Conservation (phyloP, 257 asterid species). For the Solanum corneliomulleri region DNA sequence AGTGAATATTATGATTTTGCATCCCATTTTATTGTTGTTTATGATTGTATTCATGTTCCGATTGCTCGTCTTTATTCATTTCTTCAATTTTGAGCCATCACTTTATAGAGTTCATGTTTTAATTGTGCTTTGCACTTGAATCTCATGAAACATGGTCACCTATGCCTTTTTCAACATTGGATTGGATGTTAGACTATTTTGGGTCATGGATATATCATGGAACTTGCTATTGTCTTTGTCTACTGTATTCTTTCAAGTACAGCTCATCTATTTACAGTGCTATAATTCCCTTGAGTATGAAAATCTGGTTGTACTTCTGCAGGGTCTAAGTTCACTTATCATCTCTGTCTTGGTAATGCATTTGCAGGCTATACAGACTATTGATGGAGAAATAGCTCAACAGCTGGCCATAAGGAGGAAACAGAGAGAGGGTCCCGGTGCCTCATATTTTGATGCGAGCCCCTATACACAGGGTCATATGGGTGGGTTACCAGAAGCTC, state of each 20-base stretch:
- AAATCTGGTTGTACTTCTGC: background rate
- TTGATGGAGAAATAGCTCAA: conserved; percentile 84
- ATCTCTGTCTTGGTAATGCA: background rate
- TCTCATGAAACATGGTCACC: background rate
- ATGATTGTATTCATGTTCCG: background rate
- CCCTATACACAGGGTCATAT: conserved; percentile 66
- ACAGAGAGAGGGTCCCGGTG: conserved; percentile 73
- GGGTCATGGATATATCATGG: background rate
- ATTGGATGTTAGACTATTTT: background rate
- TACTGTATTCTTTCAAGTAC: background rate
- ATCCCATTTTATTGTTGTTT: background rate
- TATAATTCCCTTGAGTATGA: background rate
- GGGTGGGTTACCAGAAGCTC: conserved; percentile 81
- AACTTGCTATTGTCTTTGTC: background rate
- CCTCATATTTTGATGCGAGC: conserved; percentile 55
- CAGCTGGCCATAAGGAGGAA: conserved; percentile 67
- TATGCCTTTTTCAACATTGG: background rate
- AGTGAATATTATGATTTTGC: background rate
- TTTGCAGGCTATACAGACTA: conserved; percentile 78
- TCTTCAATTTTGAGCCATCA: background rate
- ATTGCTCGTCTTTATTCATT: background rate
- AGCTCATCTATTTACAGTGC: background rate
- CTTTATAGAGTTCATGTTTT: background rate
- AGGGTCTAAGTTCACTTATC: background rate
- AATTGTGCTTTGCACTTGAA: background rate